Evolutionary conservation across 306 rosid species (phyloP).

Genomic region (Echinosophora koreensis): DNA sequence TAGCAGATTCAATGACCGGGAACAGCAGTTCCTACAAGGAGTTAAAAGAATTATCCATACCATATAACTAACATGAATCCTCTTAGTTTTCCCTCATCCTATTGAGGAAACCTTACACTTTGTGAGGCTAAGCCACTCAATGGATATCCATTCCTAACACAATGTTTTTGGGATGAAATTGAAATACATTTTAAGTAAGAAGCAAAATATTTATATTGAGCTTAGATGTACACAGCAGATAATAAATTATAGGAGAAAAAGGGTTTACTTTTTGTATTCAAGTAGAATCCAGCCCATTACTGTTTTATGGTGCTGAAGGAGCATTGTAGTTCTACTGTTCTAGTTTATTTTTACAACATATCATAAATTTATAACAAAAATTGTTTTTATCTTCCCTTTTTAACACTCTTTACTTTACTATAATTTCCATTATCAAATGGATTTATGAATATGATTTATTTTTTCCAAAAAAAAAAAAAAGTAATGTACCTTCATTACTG

Average conservation of each 20-base stretch:
- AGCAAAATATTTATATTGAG: constrained; percentile 27
- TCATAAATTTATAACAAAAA: neutral
- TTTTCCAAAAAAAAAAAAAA: constrained; percentile 11
- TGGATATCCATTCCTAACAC: constrained; percentile 40
- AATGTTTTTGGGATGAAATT: constrained; percentile 18
- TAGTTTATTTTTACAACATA: constrained; percentile 34
- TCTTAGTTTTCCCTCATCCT: constrained; percentile 24
- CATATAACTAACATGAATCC: constrained; percentile 25
- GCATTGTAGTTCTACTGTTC: constrained; percentile 29
- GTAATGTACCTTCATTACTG: constrained; percentile 85
- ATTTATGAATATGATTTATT: constrained; percentile 5
- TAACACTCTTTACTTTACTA: constrained; percentile 26
- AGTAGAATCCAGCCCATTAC: neutral
- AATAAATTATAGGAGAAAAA: neutral
- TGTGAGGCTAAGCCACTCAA: constrained; percentile 15
- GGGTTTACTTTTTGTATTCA: constrained; percentile 13
- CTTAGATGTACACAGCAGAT: constrained; percentile 1
- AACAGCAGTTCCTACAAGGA: constrained; percentile 80
- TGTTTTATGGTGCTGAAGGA: constrained; percentile 28
- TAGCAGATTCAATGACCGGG: constrained; percentile 67
- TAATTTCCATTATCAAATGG: constrained; percentile 40
- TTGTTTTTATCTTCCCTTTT: neutral
- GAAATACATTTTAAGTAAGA: constrained; percentile 18
- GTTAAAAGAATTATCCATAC: constrained; percentile 43
- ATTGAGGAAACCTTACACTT: constrained; percentile 18